These are phyloP conservation scores for Climacium dendroides DNA, from an alignment of 225 moss, liverwort and hornwort species.

Conservation along the genomic window DNA sequence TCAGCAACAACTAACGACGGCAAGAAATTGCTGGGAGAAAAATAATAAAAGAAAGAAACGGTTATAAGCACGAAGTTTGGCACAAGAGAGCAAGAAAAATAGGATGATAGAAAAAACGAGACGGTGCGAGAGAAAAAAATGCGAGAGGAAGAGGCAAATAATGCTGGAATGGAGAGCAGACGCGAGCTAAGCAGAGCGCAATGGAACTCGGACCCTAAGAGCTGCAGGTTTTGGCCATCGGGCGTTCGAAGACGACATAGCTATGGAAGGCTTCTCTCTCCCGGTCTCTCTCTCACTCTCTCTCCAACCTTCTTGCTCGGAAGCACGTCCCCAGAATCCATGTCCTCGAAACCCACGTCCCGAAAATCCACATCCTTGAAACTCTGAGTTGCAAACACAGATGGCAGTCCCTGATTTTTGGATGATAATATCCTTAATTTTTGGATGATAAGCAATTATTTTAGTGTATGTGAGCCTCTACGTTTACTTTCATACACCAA, in stretches of 20 bases:
- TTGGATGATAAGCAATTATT: no score
- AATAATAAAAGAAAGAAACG: not conserved
- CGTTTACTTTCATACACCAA: no score
- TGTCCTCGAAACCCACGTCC: not conserved
- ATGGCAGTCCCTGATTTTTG: no score
- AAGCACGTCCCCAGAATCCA: not conserved
- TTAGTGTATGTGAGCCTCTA: no score
- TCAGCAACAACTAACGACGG: not conserved
- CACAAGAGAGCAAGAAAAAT: not conserved
- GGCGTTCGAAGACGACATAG: not conserved
- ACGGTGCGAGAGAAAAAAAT: not conserved
- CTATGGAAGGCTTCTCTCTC: not conserved
- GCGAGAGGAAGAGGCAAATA: not conserved
- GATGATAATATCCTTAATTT: no score
- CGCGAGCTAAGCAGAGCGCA: not conserved
- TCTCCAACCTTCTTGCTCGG: not conserved
- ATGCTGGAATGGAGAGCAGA: not conserved
- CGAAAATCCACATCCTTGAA: not conserved
- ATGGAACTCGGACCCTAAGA: conserved; percentile 15
- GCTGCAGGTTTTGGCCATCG: conserved; percentile 20
- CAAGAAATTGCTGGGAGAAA: not conserved
- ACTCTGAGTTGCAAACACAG: not conserved
- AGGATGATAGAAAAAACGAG: not conserved
- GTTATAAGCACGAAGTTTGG: not conserved
- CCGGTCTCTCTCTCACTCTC: not conserved